phyloP scores from a whole-genome alignment of 805 yeast species.

The Kuraishia hungarica region DNA sequence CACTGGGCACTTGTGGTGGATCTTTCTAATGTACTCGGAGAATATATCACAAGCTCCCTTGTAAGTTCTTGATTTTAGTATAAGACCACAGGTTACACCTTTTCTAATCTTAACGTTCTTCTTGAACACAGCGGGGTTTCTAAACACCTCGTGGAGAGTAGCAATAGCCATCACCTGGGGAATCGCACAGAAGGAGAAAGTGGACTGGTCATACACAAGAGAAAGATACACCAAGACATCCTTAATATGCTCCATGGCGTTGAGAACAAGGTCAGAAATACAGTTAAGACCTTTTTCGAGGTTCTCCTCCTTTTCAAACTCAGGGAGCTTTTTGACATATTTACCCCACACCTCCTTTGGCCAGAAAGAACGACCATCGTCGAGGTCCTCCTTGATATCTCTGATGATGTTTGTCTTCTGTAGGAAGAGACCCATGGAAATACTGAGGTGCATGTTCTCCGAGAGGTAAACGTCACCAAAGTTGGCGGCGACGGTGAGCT shows the following conservation, averaged over 20 bases:
- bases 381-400: conserved; percentile 87
- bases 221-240: conserved; percentile 73
- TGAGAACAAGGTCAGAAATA: conserved; percentile 70
- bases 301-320: conserved; percentile 45
- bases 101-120: conserved; percentile 80
- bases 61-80: conserved; percentile 65
- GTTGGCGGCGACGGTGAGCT: conserved; percentile 65
- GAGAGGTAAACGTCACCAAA: conserved; percentile 51
- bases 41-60: conserved; percentile 73
- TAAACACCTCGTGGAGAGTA: conserved; percentile 77
- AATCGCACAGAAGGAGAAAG: conserved; percentile 89
- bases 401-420: conserved; percentile 96
- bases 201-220: conserved; percentile 68
- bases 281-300: conserved; percentile 57
- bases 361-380: conserved; percentile 92
- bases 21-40: conserved; percentile 60
- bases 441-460: conserved; percentile 51
- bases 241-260: conserved; percentile 69
- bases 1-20: conserved; percentile 73
- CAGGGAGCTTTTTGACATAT: conserved; percentile 56
- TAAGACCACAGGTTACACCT: conserved; percentile 75
- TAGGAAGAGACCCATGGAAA: conserved; percentile 89
- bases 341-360: conserved; percentile 90
- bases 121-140: conserved; percentile 66
- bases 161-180: conserved; percentile 99